phyloP scores from a whole-genome alignment of 306 rosid species.

The Leucaena leucocephala region DNA sequence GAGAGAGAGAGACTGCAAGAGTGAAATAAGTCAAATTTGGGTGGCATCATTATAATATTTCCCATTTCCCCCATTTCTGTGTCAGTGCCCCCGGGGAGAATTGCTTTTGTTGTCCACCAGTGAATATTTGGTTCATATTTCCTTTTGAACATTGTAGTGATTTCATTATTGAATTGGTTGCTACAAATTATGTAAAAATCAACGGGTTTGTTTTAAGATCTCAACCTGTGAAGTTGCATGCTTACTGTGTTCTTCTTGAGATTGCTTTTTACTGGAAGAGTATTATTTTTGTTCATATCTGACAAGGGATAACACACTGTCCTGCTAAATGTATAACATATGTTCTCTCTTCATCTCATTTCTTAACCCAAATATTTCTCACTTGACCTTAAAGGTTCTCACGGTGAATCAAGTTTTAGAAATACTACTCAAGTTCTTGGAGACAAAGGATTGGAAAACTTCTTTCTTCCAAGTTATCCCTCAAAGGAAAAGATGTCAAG shows the following conservation, averaged over 20 bases:
- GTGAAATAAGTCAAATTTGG: constrained; percentile 8
- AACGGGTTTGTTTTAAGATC: constrained; percentile 7
- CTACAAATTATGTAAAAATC: not conserved
- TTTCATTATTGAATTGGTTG: not conserved
- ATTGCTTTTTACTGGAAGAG: not conserved
- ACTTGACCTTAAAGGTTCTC: constrained; percentile 67
- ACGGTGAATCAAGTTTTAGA: constrained; percentile 91
- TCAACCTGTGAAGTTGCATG: constrained; percentile 19
- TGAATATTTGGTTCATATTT: not conserved
- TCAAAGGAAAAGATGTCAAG: constrained; percentile 73
- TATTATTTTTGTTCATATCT: not conserved
- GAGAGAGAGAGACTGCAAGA: constrained; percentile 6
- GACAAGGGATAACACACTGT: not conserved
- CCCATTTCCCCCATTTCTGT: no score
- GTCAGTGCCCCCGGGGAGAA: no score
- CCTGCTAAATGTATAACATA: not conserved
- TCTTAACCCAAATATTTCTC: constrained; percentile 13
- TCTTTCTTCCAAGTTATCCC: constrained; percentile 88
- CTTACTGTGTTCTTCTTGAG: constrained; percentile 12
- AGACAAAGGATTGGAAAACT: constrained; percentile 80
- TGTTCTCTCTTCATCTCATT: constrained; percentile 6
- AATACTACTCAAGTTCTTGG: constrained; percentile 64
- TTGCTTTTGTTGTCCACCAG: not conserved
- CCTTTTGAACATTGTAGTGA: not conserved
- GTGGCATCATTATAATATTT: not conserved